Evolutionary conservation across 805 yeast genomes (phyloP), one percentile per base, ranked within the genome.

Genomic region (Saturnispora dispora): DNA sequence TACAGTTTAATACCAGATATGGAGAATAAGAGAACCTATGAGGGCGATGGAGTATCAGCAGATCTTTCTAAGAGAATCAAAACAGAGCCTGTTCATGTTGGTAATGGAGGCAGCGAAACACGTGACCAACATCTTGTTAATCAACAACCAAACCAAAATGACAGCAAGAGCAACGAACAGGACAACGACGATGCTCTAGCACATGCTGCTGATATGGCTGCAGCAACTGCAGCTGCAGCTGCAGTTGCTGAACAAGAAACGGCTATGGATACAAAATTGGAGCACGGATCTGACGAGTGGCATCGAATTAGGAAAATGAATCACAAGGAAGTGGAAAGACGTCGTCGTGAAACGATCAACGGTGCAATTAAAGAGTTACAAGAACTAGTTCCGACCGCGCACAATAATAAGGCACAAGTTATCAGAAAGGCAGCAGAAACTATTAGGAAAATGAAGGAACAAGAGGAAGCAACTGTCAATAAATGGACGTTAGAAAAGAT

Each of bases 401-500:
- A 88, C 63, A 79, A 87, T 51, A 91, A 91, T 68, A 93, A 93
- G 73, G 85, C 97, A 17, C 91, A 88, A 65, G 87, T 91, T 53
- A 74, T 93, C 58, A 82, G 81, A 61, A 77, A 91, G 53, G 96
- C 96, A 3, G 91, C 88, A 33, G 96, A 90, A 63, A 88, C 85
- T 63, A 93, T 93, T 65, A 82, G 84, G 67, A 79, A 90, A 68
- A 77, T 93, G 64, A 87, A 89, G 69, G 96, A 88, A 60, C 88
- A 87, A 60, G 97, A 90, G 68, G 83, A 81, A 67, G 82, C 85
- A 61, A 86, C 87, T 64, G 83, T 88, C 60, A 96, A 91, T 69
- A 91, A 93, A 71, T 88, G 95, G 88, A 90, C 97, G 5, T 75
- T 91, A 62, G 97, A 91, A 68, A 91, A 91, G 71, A 76, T 93